Conservation (phyloP, 176 grass and related monocot genomes). For the Echinochloa phyllopogon region DNA sequence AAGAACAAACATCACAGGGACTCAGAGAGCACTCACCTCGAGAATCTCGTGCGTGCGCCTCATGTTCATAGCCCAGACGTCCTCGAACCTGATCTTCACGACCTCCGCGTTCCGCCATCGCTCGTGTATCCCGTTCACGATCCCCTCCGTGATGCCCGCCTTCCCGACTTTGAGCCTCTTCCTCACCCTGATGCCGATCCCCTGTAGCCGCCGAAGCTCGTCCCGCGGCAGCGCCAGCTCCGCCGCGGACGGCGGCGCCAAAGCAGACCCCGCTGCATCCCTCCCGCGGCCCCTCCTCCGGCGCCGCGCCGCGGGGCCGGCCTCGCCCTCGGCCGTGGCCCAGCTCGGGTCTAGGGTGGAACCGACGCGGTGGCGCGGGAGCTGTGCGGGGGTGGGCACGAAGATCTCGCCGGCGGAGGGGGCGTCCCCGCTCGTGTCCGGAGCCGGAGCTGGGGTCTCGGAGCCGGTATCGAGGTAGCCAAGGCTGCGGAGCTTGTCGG, state of each 20-base stretch:
- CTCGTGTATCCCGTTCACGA: conserved; percentile 90
- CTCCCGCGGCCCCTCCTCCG: conserved; percentile 44
- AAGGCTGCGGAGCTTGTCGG: conserved; percentile 88
- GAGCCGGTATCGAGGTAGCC: conserved; percentile 57
- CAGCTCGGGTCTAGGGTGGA: conserved; percentile 80
- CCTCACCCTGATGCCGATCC: conserved; percentile 56
- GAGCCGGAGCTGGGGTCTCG: not conserved
- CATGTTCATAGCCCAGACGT: conserved; percentile 91
- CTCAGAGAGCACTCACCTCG: conserved; percentile 56
- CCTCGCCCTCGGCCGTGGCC: conserved; percentile 56
- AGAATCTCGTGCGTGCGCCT: conserved; percentile 85
- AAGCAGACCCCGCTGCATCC: not conserved
- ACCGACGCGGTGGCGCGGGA: conserved; percentile 67
- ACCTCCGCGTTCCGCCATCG: conserved; percentile 78
- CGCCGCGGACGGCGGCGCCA: conserved; percentile 52
- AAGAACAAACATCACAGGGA: not conserved
- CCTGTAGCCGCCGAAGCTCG: conserved; percentile 70
- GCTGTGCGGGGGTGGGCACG: conserved; percentile 65
- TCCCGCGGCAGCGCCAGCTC: conserved; percentile 72
- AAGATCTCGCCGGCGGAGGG: conserved; percentile 78
- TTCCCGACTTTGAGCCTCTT: conserved; percentile 77
- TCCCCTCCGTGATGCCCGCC: conserved; percentile 80
- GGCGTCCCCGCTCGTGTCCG: not conserved
- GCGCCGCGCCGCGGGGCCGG: not conserved
- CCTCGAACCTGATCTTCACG: conserved; percentile 83